These are phyloP conservation scores for Phytomonas francai DNA, from an alignment of 208 protist species.

Conservation along the genomic window DNA sequence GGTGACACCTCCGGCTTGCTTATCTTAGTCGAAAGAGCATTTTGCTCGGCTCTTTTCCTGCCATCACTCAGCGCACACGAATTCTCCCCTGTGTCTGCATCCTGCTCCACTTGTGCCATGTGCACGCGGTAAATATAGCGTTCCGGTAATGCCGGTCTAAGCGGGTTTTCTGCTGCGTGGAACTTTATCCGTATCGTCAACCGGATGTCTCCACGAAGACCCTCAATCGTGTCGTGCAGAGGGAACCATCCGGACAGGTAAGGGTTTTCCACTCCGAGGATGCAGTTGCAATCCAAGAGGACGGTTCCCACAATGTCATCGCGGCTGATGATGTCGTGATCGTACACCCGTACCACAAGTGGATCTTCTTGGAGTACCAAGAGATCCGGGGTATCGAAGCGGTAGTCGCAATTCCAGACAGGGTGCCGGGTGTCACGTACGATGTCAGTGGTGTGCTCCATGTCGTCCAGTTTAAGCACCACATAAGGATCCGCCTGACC, in stretches of 20 bases:
- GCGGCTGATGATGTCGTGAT: conserved; percentile 93
- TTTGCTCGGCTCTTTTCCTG: neutral
- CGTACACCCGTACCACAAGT: conserved; percentile 91
- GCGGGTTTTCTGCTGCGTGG: conserved; percentile 79
- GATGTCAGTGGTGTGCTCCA: conserved; percentile 76
- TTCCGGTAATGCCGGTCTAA: conserved; percentile 62
- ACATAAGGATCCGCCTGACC: conserved; percentile 88
- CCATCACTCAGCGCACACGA: neutral
- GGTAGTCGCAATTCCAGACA: conserved; percentile 72
- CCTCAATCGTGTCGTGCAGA: conserved; percentile 73
- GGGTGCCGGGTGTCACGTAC: conserved; percentile 68
- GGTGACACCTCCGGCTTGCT: neutral
- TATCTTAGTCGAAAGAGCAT: neutral
- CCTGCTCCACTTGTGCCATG: neutral
- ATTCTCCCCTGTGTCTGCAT: neutral
- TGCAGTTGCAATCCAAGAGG: conserved; percentile 88
- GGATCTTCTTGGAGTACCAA: conserved; percentile 91
- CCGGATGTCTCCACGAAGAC: conserved; percentile 78
- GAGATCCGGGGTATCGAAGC: conserved; percentile 82
- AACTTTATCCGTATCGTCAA: conserved; percentile 89
- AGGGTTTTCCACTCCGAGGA: conserved; percentile 64
- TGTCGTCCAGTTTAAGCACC: conserved; percentile 60
- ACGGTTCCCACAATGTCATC: conserved; percentile 94
- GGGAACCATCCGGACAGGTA: conserved; percentile 88
- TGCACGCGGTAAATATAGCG: conserved; percentile 39